Conservation (phyloP, 352 stramenopile genomes). For the Phytophthora tentaculata region DNA sequence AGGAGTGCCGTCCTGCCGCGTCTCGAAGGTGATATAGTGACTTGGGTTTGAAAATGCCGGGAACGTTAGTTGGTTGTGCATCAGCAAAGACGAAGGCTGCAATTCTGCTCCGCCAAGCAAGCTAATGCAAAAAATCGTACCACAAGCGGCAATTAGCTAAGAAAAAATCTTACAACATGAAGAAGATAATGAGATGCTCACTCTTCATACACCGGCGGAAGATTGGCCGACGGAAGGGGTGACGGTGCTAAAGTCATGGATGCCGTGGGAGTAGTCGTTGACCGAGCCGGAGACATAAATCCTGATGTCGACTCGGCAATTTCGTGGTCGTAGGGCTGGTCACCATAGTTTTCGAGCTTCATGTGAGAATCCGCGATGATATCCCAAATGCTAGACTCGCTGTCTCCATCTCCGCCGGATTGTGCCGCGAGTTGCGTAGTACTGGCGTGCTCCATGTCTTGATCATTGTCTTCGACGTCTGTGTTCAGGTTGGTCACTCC, state of each 20-base stretch:
- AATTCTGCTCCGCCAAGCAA: slow-evolving; percentile 17
- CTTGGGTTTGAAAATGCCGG: slow-evolving; percentile 10
- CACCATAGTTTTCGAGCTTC: slow-evolving; percentile 39
- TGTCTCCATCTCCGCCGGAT: slow-evolving; percentile 49
- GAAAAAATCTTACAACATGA: too few relatives aligned
- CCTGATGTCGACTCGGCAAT: slow-evolving; percentile 32
- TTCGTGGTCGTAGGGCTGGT: slow-evolving; percentile 45
- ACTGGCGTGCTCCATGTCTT: slow-evolving; percentile 1
- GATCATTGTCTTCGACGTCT: slow-evolving; percentile 27
- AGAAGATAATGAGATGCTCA: too few relatives aligned
- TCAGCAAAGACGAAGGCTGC: slow-evolving; percentile 12
- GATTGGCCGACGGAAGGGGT: slow-evolving; percentile 29
- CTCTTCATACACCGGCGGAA: slow-evolving; percentile 37
- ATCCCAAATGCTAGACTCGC: slow-evolving; percentile 55
- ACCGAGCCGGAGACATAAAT: slow-evolving; percentile 29
- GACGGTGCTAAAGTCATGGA: slow-evolving; percentile 19
- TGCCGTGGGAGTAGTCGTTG: slow-evolving; percentile 7
- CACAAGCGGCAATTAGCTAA: too few relatives aligned
- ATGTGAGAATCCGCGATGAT: slow-evolving; percentile 43
- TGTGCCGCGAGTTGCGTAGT: slow-evolving; percentile 4
- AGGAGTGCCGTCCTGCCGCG: slow-evolving; percentile 37
- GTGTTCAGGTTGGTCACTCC: too few relatives aligned
- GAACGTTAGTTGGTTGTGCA: slow-evolving; percentile 21
- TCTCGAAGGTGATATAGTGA: slow-evolving; percentile 40
- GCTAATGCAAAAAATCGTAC: not conserved